These are phyloP conservation scores for Linnemannia schmuckeri DNA, from an alignment of 192 early-diverging fungal species.

Conservation along the genomic window DNA sequence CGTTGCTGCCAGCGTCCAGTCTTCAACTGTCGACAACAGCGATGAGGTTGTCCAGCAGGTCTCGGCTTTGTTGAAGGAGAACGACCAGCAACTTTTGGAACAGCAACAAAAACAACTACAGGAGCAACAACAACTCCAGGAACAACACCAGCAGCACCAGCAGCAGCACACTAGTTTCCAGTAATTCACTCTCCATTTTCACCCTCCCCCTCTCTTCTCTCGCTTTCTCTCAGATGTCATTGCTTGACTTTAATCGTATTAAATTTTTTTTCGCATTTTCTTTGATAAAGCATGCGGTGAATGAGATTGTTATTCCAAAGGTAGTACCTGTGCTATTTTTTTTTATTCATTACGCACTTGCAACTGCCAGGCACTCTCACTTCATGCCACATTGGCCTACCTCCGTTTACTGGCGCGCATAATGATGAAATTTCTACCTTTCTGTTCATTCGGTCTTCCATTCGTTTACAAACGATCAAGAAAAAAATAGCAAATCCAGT, in stretches of 20 bases:
- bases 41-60: slow-evolving; percentile 52
- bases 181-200: not conserved
- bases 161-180: not conserved
- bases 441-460: too few species aligned
- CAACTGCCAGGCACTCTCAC: too few species aligned
- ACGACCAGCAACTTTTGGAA: slow-evolving; percentile 42
- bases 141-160: slow-evolving; percentile 16
- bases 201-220: not conserved
- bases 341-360: too few species aligned
- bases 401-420: too few species aligned
- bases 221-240: not conserved
- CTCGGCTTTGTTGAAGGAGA: slow-evolving; percentile 44
- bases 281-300: too few species aligned
- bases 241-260: not conserved
- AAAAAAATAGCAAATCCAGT: too few species aligned
- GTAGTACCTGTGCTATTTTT: too few species aligned
- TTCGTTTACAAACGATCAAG: too few species aligned
- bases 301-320: too few species aligned
- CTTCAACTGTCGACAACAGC: not conserved
- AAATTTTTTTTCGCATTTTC: too few species aligned
- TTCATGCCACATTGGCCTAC: too few species aligned
- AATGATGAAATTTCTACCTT: too few species aligned
- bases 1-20: slow-evolving; percentile 10
- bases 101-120: slow-evolving; percentile 19
- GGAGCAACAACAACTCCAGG: slow-evolving; percentile 6